Conservation (phyloP, 129 eudicot species). For the Silybum marianum region DNA sequence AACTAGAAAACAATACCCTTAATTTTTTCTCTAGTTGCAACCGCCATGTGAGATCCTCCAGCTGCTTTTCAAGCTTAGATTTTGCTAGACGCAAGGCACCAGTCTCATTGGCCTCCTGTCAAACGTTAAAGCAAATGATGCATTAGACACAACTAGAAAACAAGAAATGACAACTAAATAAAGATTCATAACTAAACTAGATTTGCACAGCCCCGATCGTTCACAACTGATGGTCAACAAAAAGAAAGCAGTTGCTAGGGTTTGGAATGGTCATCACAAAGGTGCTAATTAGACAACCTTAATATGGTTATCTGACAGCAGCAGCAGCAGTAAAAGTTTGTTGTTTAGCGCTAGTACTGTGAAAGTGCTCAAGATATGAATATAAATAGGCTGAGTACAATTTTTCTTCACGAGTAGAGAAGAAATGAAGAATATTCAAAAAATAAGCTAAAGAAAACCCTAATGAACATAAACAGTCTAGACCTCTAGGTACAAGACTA, state of each 20-base stretch:
- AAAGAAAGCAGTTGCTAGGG: background rate
- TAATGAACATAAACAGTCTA: too few relatives aligned
- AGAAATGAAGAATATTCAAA: too few relatives aligned
- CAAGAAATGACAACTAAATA: background rate
- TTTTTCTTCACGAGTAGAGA: too few relatives aligned
- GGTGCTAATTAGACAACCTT: background rate
- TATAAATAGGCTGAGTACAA: too few relatives aligned
- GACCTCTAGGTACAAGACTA: too few relatives aligned
- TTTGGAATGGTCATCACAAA: background rate
- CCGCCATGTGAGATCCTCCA: constrained; percentile 98
- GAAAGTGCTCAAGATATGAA: too few relatives aligned
- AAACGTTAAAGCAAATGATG: constrained; percentile 12
- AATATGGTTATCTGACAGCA: too few relatives aligned
- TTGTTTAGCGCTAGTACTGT: too few relatives aligned
- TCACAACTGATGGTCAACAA: background rate
- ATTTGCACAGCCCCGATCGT: background rate
- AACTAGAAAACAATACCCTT: constrained; percentile 56
- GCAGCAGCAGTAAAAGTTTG: too few relatives aligned
- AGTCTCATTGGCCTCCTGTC: constrained; percentile 96
- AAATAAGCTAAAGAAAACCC: too few relatives aligned
- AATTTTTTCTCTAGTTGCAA: constrained; percentile 89
- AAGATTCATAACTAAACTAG: background rate
- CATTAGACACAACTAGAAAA: constrained; percentile 8
- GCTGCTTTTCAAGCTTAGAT: constrained; percentile 91
- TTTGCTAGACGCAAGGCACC: constrained; percentile 98